Base-by-base conservation (phyloP, 768 basidiomycete genomes). In the Kwoniella dendrophila region DNA sequence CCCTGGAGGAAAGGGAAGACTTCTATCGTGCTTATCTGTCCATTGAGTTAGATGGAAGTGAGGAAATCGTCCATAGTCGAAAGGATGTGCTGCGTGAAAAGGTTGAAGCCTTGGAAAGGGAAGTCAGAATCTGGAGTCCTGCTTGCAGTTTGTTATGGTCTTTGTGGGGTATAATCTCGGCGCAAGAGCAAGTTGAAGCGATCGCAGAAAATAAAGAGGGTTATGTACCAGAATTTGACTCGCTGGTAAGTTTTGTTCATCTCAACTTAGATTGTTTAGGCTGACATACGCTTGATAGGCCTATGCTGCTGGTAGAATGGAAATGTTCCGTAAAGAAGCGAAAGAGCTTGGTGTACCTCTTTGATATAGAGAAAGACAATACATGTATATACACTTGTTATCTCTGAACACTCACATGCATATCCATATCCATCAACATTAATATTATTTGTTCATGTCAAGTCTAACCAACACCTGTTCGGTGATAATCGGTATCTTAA, bases 131-230 rank as follows among this genome's bases (percentile, higher is more conserved):
- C 10, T 99, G 96, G 96, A 88, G 89, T 69, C 89, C 94, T 11
- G 88, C 90, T 3, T 89, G 89, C 22, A 91, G 93, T 70, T 92
- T 85, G 12, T 87, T 89, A 84, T 98, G 95, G 93, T 87, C 90
- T 6, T 81, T 97, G 44, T 99, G 96, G 96, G 92, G 90, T 7
- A 83, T 98, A 66, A 86, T 98, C 4, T 92, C 95, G 79, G 92
- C 90, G 5, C 69, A 74, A 32, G 72, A 75, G 36, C 75, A 77
- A 44, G 71, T 79, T 7, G 81, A 82, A 40, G 84, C 83, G 51
- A 47, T 73, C 27, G 56, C 74, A 34, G 65, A 63, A 33, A 70
- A 65, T 4, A 72, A 68, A 24, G 55, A 67, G 45, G 81, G 78
- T 36, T 83, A 86, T 67, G 67, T 66, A 14, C 71, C 72, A 7